Conservation (phyloP, 139 green algal species). For the Mesotaenium endlicherianum region DNA sequence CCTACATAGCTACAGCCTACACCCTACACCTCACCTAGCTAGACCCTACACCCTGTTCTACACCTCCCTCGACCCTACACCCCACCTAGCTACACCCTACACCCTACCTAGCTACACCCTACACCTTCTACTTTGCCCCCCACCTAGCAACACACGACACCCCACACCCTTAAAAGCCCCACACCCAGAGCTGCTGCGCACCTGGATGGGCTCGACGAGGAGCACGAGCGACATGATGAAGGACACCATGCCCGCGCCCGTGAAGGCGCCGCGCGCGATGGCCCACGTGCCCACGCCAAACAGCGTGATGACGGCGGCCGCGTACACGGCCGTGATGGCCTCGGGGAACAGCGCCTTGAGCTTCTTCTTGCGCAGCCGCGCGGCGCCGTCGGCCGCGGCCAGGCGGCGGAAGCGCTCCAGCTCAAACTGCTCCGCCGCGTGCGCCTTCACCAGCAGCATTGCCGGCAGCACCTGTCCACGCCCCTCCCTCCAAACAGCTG, state of each 20-base stretch:
- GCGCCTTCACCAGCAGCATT: slow-evolving; percentile 54
- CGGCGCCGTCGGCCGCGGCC: neutral
- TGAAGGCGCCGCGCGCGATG: slow-evolving; percentile 26
- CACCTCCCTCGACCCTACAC: too few species aligned
- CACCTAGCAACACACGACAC: too few species aligned
- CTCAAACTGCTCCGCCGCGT: slow-evolving; percentile 48
- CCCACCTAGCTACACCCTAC: too few species aligned
- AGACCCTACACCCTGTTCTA: too few species aligned
- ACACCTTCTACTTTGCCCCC: too few species aligned
- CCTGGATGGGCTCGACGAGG: slow-evolving; percentile 56
- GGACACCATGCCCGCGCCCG: slow-evolving; percentile 45
- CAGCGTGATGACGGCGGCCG: slow-evolving; percentile 37
- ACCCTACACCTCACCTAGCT: too few species aligned
- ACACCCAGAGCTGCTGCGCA: neutral
- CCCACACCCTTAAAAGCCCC: too few species aligned
- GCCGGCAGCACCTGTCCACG: slow-evolving; percentile 48
- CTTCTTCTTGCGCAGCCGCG: slow-evolving; percentile 29
- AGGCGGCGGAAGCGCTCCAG: slow-evolving; percentile 34
- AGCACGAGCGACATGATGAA: slow-evolving; percentile 53
- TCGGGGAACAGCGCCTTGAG: slow-evolving; percentile 43
- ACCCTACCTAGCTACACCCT: too few species aligned
- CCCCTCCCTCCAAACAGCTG: neutral
- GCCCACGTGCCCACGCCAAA: slow-evolving; percentile 51
- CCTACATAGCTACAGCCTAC: too few species aligned
- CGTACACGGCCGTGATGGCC: slow-evolving; percentile 52